Conservation (phyloP, 306 rosid genomes). For the Hippophae gyantsensis region DNA sequence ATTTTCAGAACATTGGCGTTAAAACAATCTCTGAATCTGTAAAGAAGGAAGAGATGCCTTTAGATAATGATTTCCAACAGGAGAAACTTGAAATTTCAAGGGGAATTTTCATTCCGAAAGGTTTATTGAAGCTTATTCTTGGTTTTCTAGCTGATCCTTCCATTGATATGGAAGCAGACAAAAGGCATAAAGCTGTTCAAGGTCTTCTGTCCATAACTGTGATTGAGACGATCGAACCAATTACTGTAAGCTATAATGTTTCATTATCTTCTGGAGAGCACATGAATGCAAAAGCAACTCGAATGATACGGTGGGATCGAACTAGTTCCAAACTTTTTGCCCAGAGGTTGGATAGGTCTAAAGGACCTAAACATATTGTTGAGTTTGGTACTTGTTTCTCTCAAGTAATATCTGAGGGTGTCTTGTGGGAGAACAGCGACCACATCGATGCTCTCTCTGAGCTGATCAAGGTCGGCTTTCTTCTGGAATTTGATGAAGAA, state of each 20-base stretch:
- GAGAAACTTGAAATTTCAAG: constrained; percentile 16
- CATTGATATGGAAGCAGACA: constrained; percentile 38
- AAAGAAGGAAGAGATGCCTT: constrained; percentile 26
- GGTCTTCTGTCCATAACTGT: constrained; percentile 34
- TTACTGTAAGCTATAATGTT: constrained; percentile 35
- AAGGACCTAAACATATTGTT: constrained; percentile 21
- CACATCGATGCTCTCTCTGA: constrained; percentile 40
- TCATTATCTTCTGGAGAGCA: constrained; percentile 25
- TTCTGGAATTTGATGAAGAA: constrained; percentile 43
- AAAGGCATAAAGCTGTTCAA: constrained; percentile 45
- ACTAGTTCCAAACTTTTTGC: constrained; percentile 27
- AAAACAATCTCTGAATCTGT: constrained; percentile 45
- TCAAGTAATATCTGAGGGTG: constrained; percentile 43
- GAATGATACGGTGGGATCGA: constrained; percentile 42
- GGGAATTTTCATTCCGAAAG: constrained; percentile 25
- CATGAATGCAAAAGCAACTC: constrained; percentile 21
- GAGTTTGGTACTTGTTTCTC: constrained; percentile 52
- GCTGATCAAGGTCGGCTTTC: constrained; percentile 48
- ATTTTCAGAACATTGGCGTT: constrained; percentile 50
- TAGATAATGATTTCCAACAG: constrained; percentile 9
- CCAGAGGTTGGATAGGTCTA: constrained; percentile 24
- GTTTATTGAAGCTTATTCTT: constrained; percentile 45
- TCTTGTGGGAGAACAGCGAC: constrained; percentile 43
- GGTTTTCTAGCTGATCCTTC: constrained; percentile 53
- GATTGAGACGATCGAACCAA: constrained; percentile 29